Conservation (phyloP, 1,139 yeast species). For the Saccharomyces hybrid region DNA sequence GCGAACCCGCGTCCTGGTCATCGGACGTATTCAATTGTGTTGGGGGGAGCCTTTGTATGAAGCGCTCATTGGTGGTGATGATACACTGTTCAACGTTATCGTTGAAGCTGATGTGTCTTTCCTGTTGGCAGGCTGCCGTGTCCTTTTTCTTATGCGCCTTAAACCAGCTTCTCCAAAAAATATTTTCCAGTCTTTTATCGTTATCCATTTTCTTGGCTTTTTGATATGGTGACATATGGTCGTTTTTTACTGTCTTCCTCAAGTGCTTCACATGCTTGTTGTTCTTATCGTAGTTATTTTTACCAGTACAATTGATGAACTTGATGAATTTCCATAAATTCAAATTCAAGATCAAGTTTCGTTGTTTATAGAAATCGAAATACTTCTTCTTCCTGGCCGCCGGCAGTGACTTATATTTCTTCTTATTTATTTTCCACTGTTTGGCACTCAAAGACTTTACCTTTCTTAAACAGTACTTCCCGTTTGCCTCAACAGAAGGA, state of each 20-base stretch:
- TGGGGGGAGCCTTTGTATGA: not conserved
- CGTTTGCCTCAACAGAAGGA: not conserved
- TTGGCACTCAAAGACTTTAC: not conserved
- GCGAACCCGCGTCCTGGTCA: not conserved
- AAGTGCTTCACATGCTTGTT: not conserved
- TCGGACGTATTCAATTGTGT: not conserved
- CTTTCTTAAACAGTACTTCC: not conserved
- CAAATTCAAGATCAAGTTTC: slow-evolving; percentile 4
- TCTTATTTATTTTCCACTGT: not conserved
- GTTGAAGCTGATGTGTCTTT: not conserved
- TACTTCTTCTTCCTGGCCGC: slow-evolving; percentile 2
- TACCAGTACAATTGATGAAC: not conserved
- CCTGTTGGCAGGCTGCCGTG: not conserved
- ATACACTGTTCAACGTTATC: not conserved
- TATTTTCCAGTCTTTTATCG: slow-evolving; percentile 8
- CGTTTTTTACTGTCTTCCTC: not conserved
- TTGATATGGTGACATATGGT: not conserved
- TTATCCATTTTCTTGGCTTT: not conserved
- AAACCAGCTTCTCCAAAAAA: slow-evolving; percentile 10
- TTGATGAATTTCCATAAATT: slow-evolving; percentile 11
- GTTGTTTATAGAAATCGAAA: slow-evolving; percentile 9
- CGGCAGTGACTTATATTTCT: not conserved
- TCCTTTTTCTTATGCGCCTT: not conserved
- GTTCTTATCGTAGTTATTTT: not conserved
- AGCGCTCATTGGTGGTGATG: not conserved